Conservation (phyloP, 495 filamentous ascomycete species). For the Elasticomyces elasticus region DNA sequence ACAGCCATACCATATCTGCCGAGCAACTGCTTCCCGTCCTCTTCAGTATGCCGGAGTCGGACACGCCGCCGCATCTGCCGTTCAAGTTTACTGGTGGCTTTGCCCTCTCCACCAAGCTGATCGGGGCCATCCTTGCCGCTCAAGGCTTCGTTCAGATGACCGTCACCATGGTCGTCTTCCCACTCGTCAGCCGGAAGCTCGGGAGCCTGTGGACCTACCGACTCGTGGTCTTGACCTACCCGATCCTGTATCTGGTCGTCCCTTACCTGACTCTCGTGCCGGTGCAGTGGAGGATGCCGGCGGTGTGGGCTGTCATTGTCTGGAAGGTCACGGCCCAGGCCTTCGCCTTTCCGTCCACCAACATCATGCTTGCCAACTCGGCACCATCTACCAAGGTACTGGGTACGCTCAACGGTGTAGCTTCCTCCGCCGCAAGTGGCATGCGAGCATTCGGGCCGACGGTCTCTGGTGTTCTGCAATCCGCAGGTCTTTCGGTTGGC, state of each 20-base stretch:
- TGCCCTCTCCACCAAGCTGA: slow-evolving; percentile 64
- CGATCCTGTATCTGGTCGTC: slow-evolving; percentile 75
- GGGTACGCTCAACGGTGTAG: slow-evolving; percentile 86
- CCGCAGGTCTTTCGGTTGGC: slow-evolving; percentile 64
- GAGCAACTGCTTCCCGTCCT: slow-evolving; percentile 91
- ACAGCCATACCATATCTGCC: slow-evolving; percentile 81
- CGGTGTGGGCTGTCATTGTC: slow-evolving; percentile 63
- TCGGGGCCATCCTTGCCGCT: slow-evolving; percentile 76
- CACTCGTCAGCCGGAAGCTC: slow-evolving; percentile 57
- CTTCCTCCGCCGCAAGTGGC: slow-evolving; percentile 79
- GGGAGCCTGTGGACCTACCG: slow-evolving; percentile 72
- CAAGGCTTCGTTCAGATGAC: slow-evolving; percentile 88
- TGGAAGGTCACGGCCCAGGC: slow-evolving; percentile 84
- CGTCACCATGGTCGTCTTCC: slow-evolving; percentile 73
- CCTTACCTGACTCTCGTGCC: slow-evolving; percentile 87
- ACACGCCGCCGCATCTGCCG: slow-evolving; percentile 50
- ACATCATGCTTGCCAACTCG: slow-evolving; percentile 75
- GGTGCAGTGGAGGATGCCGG: slow-evolving; percentile 53
- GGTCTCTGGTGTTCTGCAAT: slow-evolving; percentile 74
- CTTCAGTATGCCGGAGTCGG: slow-evolving; percentile 61
- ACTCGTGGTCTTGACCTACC: slow-evolving; percentile 68
- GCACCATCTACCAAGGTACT: slow-evolving; percentile 70
- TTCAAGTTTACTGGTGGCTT: slow-evolving; percentile 87
- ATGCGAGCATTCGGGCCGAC: slow-evolving; percentile 81
- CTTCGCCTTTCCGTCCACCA: slow-evolving; percentile 75